phyloP scores from a whole-genome alignment of 208 protist species.

The Strigomonas galati region DNA sequence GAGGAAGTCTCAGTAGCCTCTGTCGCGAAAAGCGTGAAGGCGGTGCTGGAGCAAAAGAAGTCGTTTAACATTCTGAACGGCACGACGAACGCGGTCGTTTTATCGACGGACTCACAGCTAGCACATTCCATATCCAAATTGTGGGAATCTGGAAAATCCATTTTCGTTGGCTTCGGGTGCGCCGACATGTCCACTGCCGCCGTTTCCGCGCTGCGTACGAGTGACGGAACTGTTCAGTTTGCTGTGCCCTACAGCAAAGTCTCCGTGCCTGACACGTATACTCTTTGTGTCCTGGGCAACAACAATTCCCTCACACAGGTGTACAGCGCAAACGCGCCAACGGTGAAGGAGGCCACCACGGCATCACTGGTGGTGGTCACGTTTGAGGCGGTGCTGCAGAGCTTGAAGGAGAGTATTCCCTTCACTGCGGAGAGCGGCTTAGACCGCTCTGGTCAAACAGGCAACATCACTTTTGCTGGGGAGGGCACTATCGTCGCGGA shows the following conservation, averaged over 20 bases:
- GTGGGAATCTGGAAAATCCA: neutral
- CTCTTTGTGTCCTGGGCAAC: conserved; percentile 5
- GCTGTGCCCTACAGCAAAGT: conserved; percentile 5
- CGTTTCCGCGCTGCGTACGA: neutral
- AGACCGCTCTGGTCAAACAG: conserved; percentile 8
- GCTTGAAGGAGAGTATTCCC: conserved; percentile 26
- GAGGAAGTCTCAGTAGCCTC: conserved; percentile 5
- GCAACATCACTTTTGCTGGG: conserved; percentile 34
- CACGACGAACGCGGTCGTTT: conserved; percentile 1
- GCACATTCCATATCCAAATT: neutral
- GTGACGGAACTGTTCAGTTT: conserved; percentile 1
- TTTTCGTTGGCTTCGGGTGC: conserved; percentile 10
- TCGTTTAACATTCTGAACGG: neutral
- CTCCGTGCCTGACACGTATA: neutral
- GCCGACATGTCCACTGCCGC: neutral
- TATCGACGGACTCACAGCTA: neutral
- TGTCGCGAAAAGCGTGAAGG: conserved; percentile 23
- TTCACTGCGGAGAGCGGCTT: conserved; percentile 16
- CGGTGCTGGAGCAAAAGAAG: neutral
- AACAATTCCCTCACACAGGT: neutral
- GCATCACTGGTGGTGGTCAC: conserved; percentile 8
- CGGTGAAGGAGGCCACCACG: neutral
- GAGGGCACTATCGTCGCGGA: conserved; percentile 37
- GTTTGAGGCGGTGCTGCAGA: conserved; percentile 25
- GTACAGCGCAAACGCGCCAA: neutral